Conservation (phyloP, 1,139 yeast genomes). For the Blastobotrys indianensis region DNA sequence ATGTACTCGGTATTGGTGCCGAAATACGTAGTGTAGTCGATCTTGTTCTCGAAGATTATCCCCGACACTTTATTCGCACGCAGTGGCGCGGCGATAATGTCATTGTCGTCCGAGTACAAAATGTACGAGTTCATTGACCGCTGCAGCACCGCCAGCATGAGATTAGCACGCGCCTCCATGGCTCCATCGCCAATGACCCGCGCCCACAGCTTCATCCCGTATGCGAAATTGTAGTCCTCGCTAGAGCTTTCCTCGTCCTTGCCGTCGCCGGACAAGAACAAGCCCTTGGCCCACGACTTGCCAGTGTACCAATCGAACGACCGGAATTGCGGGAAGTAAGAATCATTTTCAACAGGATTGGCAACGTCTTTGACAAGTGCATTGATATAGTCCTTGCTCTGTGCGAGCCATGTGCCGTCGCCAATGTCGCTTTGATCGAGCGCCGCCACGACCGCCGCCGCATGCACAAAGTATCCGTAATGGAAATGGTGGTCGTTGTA, state of each 20-base stretch:
- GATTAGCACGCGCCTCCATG: constrained; percentile 58
- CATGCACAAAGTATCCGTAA: constrained; percentile 65
- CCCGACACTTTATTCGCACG: constrained; percentile 60
- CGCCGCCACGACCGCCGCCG: constrained; percentile 61
- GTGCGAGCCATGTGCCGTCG: constrained; percentile 55
- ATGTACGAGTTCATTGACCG: constrained; percentile 56
- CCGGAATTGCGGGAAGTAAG: constrained; percentile 60
- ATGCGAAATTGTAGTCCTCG: constrained; percentile 61
- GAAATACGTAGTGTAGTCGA: constrained; percentile 81
- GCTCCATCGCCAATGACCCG: constrained; percentile 50
- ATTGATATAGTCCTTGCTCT: constrained; percentile 53
- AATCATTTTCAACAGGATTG: constrained; percentile 48
- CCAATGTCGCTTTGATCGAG: constrained; percentile 22
- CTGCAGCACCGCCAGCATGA: constrained; percentile 56
- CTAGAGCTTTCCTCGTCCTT: constrained; percentile 67
- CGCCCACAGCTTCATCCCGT: constrained; percentile 72
- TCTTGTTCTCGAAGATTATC: constrained; percentile 65
- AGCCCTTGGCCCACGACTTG: constrained; percentile 73
- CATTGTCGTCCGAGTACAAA: constrained; percentile 48
- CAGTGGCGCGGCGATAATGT: constrained; percentile 47
- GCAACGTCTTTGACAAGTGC: constrained; percentile 61
- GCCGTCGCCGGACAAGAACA: constrained; percentile 59
- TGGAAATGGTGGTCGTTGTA: constrained; percentile 77
- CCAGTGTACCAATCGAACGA: constrained; percentile 71
- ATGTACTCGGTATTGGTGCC: constrained; percentile 65